These are phyloP conservation scores for Saccharomycopsis fermentans DNA, from an alignment of 805 yeast species.

Conservation along the genomic window DNA sequence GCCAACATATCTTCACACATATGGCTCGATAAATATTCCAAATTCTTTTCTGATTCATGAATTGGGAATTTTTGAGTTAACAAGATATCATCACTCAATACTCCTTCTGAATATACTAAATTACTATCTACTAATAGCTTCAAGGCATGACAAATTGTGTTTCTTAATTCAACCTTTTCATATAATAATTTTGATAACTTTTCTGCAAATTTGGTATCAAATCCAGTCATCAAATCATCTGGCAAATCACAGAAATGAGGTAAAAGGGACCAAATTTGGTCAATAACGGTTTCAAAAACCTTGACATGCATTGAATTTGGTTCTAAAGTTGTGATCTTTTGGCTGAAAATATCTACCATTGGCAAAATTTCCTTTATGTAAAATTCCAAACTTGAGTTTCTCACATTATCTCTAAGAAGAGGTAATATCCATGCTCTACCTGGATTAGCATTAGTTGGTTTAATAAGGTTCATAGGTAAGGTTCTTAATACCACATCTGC, in stretches of 20 bases:
- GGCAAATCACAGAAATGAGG: constrained; percentile 89
- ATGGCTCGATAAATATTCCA: constrained; percentile 53
- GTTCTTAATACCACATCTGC: constrained; percentile 69
- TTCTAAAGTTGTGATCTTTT: constrained; percentile 35
- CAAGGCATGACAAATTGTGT: constrained; percentile 73
- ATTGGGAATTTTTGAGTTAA: constrained; percentile 53
- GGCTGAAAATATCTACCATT: constrained; percentile 42
- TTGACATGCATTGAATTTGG: constrained; percentile 60
- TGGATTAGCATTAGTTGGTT: constrained; percentile 39
- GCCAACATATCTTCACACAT: constrained; percentile 66
- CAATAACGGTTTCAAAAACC: constrained; percentile 74
- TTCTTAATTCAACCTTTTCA: constrained; percentile 64
- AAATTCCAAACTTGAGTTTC: constrained; percentile 55
- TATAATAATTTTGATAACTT: constrained; percentile 65
- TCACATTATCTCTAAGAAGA: constrained; percentile 74
- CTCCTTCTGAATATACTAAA: constrained; percentile 50
- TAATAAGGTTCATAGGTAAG: constrained; percentile 70
- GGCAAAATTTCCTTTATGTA: constrained; percentile 62
- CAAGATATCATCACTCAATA: constrained; percentile 45
- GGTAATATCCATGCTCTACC: constrained; percentile 97
- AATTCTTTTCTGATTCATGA: constrained; percentile 41
- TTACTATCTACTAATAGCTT: constrained; percentile 72
- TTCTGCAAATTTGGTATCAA: constrained; percentile 71
- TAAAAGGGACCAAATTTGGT: constrained; percentile 85
- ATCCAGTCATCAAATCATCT: constrained; percentile 51